Base-by-base conservation (phyloP, 2,329 filamentous ascomycete species). In the Clonostachys rosea region DNA sequence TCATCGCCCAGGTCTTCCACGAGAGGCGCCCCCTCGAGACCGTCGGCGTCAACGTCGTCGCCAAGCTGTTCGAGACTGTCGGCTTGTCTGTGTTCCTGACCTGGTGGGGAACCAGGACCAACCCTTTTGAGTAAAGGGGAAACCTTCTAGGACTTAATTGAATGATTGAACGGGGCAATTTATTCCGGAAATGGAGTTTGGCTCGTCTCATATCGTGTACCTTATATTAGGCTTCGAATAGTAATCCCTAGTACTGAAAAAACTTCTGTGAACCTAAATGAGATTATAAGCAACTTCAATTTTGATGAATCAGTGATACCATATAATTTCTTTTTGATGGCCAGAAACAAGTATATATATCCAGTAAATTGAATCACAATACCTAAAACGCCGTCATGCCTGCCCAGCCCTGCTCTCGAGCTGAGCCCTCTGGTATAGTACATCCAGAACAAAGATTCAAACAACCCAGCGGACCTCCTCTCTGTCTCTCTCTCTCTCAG, bases 21-120 rank as follows among this genome's bases (percentile, higher is more conserved):
- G 92, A 97, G 82, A 95, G 92, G 81, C 87, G 91, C 50, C 89
- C 92, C 45, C 71, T 94, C 49, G 92, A 97, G 71, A 92, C 89
- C 52, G 83, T 97, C 57, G 90, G 89, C 57, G 86, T 96, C 56
- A 88, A 87, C 64, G 82, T 87, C 52, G 73, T 94, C 44, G 86
- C 89, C 63, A 91, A 94, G 72, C 74, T 94, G 58, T 81, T 96
- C 58, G 94, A 97, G 82, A 96, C 94, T 4, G 82, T 97, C 50
- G 94, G 92, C 54, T 81, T 97, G 49, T 91, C 87, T 53, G 67
- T 96, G 62, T 90, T 97, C 81, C 78, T 97, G 60, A 96, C 90
- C 65, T 97, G 89, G 87, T 97, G 92, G 92, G 92, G 92, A 62
- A 96, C 92, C 62, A 86, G 88, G 65, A 94, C 90, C 73, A 92